Evolutionary conservation across 2,329 filamentous ascomycete genomes (phyloP), one percentile per base, ranked within the genome.

Genomic region (Mollisia scopiformis): DNA sequence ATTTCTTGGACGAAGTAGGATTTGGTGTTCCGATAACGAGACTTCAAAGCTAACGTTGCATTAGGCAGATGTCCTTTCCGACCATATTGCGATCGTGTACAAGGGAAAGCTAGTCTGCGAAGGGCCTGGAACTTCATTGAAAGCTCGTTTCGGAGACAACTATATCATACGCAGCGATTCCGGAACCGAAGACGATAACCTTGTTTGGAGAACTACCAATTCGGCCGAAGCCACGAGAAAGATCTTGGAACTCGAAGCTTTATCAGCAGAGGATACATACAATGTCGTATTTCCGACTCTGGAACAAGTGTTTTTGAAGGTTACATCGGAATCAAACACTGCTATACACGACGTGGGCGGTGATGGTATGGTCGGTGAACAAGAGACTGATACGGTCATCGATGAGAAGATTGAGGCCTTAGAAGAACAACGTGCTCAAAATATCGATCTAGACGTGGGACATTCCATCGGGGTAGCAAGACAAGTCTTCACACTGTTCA

Each of bases 281-380:
- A 81, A 86, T 59, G 82, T 88, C 60, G 82, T 81, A 58, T 86
- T 86, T 2, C 87, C 87, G 2, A 87, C 85, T 0, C 84, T 89
- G 25, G 87, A 89, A 69, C 86, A 89, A 64, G 86, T 88, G 0
- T 89, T 89, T 72, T 74, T 89, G n/a, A 86, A 84, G 61, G 78
- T 88, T 41, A 85, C 86, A 0, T 82, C 84, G 64, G 85, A 88
- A 68, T 82, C 84, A 63, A 84, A 88, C 67, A 78, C 84, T 11
- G 63, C 59, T 3, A 55, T 69, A 11, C 63, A 61, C 25, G 59
- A 66, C 14, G 47, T 60, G 33, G 65, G 64, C n/a, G 69, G 67
- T 14, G 69, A 71, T 58, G 68, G 69, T 11, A 63, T 65, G 54
- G 63, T 66, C 31, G 65, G 62, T 28, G 65, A 68, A 37, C 53